Evolutionary conservation across 2,329 filamentous ascomycete genomes (phyloP), one percentile per base, ranked within the genome.

Genomic region (Lachnellula arida): DNA sequence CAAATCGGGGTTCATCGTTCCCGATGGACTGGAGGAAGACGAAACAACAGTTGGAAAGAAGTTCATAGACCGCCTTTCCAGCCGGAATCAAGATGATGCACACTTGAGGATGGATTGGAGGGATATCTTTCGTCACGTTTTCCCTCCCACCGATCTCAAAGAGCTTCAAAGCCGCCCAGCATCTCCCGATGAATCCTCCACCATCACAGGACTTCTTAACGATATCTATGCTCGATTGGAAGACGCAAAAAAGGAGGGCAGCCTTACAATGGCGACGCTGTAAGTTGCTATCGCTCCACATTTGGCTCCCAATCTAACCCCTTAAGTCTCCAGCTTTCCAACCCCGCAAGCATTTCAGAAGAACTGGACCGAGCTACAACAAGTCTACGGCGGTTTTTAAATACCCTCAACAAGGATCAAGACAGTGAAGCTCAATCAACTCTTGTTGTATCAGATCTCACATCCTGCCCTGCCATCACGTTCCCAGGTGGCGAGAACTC

Each of bases 1-100:
- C 12, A 22, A 56, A n/a, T 59, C 66, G n/a, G 35, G 60, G 15
- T 70, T 70, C 46, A 55, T 70, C 49, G 59, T 68, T 19, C 59
- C 63, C 1, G 64, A 70, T 57, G 52, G 48, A 5, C n/a, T 55
- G 11, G 52, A 61, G 15, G 54, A 57, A 14, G 19, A 48, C 17
- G 28, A 53, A 37, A 32, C 14, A 34, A 42, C 19, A 32, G 5
- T 49, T 2, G n/a, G n/a, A 25, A 17, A 44, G 42, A 44, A 44
- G n/a, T 14, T 12, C n/a, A 22, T 1, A 5, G 5, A 22, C 22
- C 42, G n/a, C 22, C 5, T 35, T 37, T 5, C 17, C 9, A 19
- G 23, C 17, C n/a, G 5, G 15, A 44, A 32, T 12, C 15, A 56
- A 37, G 50, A 58, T 23, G 55, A 65, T 39, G 28, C 56, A 34